Conservation (phyloP, 163 green algal species). For the Trebouxiophyceae sp. region DNA sequence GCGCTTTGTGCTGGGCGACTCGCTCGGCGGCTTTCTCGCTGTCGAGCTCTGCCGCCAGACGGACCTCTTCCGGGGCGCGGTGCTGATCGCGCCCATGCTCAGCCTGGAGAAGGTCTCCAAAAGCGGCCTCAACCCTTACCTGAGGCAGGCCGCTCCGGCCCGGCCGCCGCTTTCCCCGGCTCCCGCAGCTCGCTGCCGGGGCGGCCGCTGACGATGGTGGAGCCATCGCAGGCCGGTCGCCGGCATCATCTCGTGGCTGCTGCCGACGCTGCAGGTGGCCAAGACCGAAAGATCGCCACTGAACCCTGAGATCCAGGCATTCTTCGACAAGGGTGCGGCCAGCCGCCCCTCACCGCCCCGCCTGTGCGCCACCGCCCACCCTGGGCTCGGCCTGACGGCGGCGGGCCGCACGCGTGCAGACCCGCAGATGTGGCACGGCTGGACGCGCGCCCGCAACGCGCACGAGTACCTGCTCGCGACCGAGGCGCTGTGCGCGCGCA, state of each 20-base stretch:
- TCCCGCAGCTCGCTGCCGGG: too few species aligned
- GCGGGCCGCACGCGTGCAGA: constrained; percentile 32
- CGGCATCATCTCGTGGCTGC: neutral
- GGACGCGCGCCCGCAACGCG: constrained; percentile 32
- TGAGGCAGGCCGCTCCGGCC: too few species aligned
- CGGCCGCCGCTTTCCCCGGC: too few species aligned
- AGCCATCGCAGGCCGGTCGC: neutral
- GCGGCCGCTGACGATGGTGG: too few species aligned
- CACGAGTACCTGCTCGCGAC: constrained; percentile 53
- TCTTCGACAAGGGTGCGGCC: neutral
- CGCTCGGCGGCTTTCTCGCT: constrained; percentile 50
- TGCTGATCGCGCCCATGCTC: constrained; percentile 71
- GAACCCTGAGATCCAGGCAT: constrained; percentile 12
- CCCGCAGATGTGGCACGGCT: constrained; percentile 20
- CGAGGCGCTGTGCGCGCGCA: constrained; percentile 14
- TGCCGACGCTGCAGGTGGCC: neutral
- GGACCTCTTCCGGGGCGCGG: constrained; percentile 31
- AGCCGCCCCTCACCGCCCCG: too few species aligned
- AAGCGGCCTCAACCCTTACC: constrained; percentile 52
- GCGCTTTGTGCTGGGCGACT: constrained; percentile 45
- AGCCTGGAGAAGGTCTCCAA: constrained; percentile 53
- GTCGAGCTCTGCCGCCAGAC: constrained; percentile 17
- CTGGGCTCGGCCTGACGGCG: too few species aligned
- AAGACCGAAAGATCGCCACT: neutral
- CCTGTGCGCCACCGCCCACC: too few species aligned